phyloP scores from a whole-genome alignment of 2,329 filamentous ascomycete species.

The Diplodia mutila region DNA sequence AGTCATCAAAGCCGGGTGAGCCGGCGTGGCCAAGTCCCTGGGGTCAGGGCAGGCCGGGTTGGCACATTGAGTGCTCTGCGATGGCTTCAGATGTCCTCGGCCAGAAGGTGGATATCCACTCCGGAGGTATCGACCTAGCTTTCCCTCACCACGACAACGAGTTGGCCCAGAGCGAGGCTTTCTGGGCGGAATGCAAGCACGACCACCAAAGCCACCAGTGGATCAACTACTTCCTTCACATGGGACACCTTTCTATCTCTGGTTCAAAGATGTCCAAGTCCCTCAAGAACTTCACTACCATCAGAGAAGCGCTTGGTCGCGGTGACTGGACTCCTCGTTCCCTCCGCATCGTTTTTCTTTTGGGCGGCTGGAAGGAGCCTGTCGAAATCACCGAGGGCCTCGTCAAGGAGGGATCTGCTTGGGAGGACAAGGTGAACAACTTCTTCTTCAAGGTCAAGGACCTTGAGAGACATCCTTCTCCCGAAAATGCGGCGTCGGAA shows the following conservation, averaged over 20 bases:
- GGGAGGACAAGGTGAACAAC: conserved; percentile 79
- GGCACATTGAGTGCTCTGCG: conserved; percentile 96
- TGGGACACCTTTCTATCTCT: conserved; percentile 87
- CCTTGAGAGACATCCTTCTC: conserved; percentile 44
- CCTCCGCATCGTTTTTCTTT: conserved; percentile 82
- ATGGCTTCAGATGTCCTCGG: conserved; percentile 93
- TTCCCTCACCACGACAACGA: conserved; percentile 85
- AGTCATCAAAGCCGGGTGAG: conserved; percentile 87
- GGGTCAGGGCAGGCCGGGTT: conserved; percentile 86
- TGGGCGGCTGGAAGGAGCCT: conserved; percentile 87
- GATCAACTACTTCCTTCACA: conserved; percentile 96
- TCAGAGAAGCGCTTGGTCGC: conserved; percentile 74
- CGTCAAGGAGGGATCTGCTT: conserved; percentile 71
- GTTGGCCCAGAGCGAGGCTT: conserved; percentile 87
- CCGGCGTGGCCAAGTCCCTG: conserved; percentile 87
- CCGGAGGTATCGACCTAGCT: conserved; percentile 85
- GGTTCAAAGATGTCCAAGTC: conserved; percentile 97
- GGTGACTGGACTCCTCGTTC: conserved; percentile 76
- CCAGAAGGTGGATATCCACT: conserved; percentile 86
- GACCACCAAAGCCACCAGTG: conserved; percentile 62
- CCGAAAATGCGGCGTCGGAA: conserved; percentile 33
- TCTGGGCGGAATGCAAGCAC: conserved; percentile 59
- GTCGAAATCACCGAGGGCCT: conserved; percentile 89
- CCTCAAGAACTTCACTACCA: conserved; percentile 94
- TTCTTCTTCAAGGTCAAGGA: conserved; percentile 66